Base-by-base conservation (phyloP, 495 filamentous ascomycete species). In the Podospora comata region DNA sequence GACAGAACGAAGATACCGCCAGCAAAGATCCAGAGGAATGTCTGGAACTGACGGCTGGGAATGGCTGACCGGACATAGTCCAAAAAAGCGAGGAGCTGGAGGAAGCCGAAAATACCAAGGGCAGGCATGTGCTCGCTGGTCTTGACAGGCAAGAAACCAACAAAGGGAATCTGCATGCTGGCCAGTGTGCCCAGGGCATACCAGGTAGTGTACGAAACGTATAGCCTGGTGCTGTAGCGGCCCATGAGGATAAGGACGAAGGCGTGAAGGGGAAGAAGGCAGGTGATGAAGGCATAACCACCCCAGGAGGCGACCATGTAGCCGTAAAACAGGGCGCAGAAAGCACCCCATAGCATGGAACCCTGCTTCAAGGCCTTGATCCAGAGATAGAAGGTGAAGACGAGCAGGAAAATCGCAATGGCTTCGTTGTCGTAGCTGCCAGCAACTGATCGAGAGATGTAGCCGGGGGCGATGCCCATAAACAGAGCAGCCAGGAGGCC, bases 231-330 rank as follows among this genome's bases (percentile, higher is more conserved):
- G 83, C 94, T 97, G 80, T 93, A 99, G 62, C 96, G 85, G 58
- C 96, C 96, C 96, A 99, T 99, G 81, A 89, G 92, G 70, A 98
- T 88, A 67, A 99, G 85, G 32, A 98, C 94, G 75, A 99, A 96
- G 18, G 92, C 89, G 78, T 99, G 96, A 61, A 99, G 88, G 53
- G 96, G 96, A 56, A 99, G 89, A 78, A 99, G 82, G 75, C 97
- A 98, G 69, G 96, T 99, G 75, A 99, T 99, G 86, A 99, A 99
- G 70, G 97, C 96, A 79, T 99, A 99, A 77, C 96, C 96, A 83
- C 96, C 96, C 96, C 96, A 99, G 44, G 96, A 95, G 64, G 94
- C 93, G 54, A 99, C 96, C 96, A 99, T 99, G 85, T 99, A 99
- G 67, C 96, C 96, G 79, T 99, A 99, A 82, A 97, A 99, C 67